Base-by-base conservation (phyloP, 2,329 filamentous ascomycete species). In the Alternaria tenuissima region DNA sequence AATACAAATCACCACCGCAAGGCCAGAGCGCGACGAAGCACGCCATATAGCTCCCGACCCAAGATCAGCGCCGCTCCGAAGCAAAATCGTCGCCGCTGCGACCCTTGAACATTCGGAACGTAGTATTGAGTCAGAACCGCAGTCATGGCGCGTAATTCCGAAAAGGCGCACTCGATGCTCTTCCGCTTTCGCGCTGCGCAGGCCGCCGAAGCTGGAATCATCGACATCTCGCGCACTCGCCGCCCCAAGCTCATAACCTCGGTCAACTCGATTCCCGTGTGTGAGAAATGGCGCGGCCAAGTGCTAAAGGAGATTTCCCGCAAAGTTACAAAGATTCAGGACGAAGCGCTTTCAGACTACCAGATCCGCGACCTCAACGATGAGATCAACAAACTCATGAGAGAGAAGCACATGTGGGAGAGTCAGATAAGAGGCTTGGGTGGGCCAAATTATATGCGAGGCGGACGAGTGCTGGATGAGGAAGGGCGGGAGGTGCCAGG, bases 81-180 rank as follows among this genome's bases (percentile, higher is more conserved):
- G 39, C 20, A 28, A 32, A 22, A 22, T 36, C 24, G 18, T 48
- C 28, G 32, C 42, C 11, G 28, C 22, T 18, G 36, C 36, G 7
- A 46, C 20, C 41, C 42, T 20, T 30, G 47, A 52, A 53, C 36
- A 52, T 36, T 32, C 7, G 8, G 8, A 55, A 54, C 14, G 28
- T 22, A 39, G 20, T 28, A 49, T 34, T 18, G 38, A 26, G 24
- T 39, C 59, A 66, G 61, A 49, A 59, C 65, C 66, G 57, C 68
- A 72, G 72, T 48, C 68, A 75, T 76, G 94, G 94, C 94, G 76
- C 94, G 94, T 77, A 97, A 98, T 81, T 94, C 92, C 46, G 94
- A 98, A 86, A 99, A 98, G 81, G 94, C 95, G 75, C 95, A 99
- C 85, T 97, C 94, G 48, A 99, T 99, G 94, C 94, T 99, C 80